A percentile compares a stretch with the other conserved stretches of the same genome.
phyloP scores from a whole-genome alignment of 139 green algal genomes.

The Volvox africanus region DNA sequence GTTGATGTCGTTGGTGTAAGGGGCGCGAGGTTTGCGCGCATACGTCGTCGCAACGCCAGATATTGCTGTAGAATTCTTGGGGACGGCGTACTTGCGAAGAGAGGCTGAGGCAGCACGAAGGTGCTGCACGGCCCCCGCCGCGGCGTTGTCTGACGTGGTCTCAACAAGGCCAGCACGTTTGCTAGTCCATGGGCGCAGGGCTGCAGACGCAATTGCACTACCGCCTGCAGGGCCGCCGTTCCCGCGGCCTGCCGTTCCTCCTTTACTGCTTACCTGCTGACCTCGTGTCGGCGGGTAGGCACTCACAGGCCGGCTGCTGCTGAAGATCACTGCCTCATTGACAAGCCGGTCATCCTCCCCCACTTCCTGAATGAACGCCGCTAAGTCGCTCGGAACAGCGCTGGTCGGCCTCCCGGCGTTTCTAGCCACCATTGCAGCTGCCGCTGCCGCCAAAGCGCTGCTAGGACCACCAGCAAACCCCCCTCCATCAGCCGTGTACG shows the following conservation, averaged over 20 bases:
- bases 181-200: slow-evolving; percentile 30
- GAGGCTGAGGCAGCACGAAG: slow-evolving; percentile 44
- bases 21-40: slow-evolving; percentile 53
- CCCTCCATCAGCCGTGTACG: background rate
- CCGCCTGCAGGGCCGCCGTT: background rate
- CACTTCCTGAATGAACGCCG: slow-evolving; percentile 48
- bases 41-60: slow-evolving; percentile 49
- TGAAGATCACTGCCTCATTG: background rate
- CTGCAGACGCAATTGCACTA: background rate
- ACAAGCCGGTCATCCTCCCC: slow-evolving; percentile 39
- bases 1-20: slow-evolving; percentile 49
- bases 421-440: background rate
- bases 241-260: background rate
- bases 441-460: background rate
- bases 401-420: background rate
- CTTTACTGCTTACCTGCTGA: background rate
- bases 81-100: slow-evolving; percentile 49
- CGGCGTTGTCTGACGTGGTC: slow-evolving; percentile 25
- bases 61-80: slow-evolving; percentile 35
- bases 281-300: slow-evolving; percentile 4
- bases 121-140: slow-evolving; percentile 39
- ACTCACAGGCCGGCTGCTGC: slow-evolving; percentile 22
- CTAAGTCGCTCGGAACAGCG: background rate
- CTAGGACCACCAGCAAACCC: background rate
- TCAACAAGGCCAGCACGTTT: slow-evolving; percentile 38